Conservation (phyloP, 2,329 filamentous ascomycete genomes). For the Trichoderma sp. region DNA sequence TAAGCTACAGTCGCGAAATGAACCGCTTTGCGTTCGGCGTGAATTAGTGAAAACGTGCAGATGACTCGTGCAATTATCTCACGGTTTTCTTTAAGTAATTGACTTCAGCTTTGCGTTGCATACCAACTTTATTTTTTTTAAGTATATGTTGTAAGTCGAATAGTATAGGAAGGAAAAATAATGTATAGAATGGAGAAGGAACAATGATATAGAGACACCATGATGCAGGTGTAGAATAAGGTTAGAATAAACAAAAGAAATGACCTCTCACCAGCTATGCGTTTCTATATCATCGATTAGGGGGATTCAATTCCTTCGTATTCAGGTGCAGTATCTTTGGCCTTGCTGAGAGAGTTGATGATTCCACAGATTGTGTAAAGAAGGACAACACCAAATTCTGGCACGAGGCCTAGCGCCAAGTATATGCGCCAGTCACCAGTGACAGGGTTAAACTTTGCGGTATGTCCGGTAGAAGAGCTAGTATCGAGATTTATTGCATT, state of each 20-base stretch:
- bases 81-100: no score
- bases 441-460: neutral
- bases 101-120: no score
- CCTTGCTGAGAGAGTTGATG: neutral
- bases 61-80: no score
- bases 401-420: neutral
- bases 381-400: neutral
- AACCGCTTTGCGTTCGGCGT: neutral
- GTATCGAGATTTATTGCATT: neutral
- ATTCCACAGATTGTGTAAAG: neutral
- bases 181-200: neutral
- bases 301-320: neutral
- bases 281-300: neutral
- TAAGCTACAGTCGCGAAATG: neutral
- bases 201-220: no score
- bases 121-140: neutral
- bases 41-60: neutral
- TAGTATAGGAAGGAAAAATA: neutral
- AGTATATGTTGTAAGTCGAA: neutral
- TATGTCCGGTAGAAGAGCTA: neutral
- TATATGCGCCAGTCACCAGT: neutral
- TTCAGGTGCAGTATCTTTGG: neutral
- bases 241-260: neutral
- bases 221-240: neutral
- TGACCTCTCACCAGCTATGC: neutral